Percentiles rank a stretch among this genome's conserved stretches.
These are phyloP conservation scores for Galerina marginata DNA, from an alignment of 768 basidiomycete genomes.

Conservation along the genomic window DNA sequence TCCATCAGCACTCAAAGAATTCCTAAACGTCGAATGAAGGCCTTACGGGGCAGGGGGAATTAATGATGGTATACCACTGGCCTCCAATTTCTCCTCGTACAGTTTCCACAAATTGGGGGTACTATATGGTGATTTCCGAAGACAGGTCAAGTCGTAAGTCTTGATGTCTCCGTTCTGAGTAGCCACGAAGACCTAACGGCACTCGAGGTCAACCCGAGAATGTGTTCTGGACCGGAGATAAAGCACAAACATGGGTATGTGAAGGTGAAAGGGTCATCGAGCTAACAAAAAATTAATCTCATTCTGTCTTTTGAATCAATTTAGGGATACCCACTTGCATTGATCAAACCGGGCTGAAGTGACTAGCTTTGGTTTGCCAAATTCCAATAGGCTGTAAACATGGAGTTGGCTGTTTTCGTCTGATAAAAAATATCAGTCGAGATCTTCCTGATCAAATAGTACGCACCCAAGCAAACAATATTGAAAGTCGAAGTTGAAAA, in stretches of 20 bases:
- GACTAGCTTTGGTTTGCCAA: constrained; percentile 58
- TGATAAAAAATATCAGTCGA: constrained; percentile 20
- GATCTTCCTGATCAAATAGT: background rate
- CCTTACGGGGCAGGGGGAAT: constrained; percentile 23
- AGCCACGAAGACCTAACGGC: constrained; percentile 50
- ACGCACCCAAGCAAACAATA: constrained; percentile 67
- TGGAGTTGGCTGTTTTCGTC: constrained; percentile 62
- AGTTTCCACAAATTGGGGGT: constrained; percentile 80
- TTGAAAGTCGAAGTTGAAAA: constrained; percentile 61
- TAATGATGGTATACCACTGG: constrained; percentile 44
- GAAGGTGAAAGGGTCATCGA: constrained; percentile 68
- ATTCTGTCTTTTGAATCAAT: constrained; percentile 1
- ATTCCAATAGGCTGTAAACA: constrained; percentile 62
- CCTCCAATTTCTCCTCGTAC: constrained; percentile 62
- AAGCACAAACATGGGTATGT: constrained; percentile 65
- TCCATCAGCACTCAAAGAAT: constrained; percentile 6
- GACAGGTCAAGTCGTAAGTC: constrained; percentile 78
- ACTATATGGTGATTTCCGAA: constrained; percentile 66
- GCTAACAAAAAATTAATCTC: constrained; percentile 36
- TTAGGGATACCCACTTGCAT: constrained; percentile 42
- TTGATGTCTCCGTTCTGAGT: constrained; percentile 62
- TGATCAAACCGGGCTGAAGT: constrained; percentile 54
- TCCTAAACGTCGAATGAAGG: background rate
- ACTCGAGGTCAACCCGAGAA: constrained; percentile 8
- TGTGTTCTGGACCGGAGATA: constrained; percentile 9